Percentiles rank a stretch among this genome's conserved stretches.
phyloP scores from a whole-genome alignment of 2,329 filamentous ascomycete genomes.

The Aspergillus sp. region DNA sequence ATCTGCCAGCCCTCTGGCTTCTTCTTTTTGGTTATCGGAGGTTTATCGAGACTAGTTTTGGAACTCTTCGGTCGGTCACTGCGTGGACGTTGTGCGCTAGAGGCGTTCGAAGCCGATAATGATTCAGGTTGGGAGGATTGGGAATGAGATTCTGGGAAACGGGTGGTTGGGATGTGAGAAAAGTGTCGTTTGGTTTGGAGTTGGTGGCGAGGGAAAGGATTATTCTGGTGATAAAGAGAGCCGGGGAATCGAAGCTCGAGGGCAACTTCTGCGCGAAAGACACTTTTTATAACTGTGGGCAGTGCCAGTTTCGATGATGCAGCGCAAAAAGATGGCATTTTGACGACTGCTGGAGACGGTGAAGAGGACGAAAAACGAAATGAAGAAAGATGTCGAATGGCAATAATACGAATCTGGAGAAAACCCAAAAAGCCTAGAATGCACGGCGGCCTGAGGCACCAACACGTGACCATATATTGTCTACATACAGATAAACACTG shows the following conservation, averaged over 20 bases:
- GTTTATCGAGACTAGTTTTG: no score
- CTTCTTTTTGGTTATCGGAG: slow-evolving; percentile 13
- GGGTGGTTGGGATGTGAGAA: not conserved
- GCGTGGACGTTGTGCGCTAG: no score
- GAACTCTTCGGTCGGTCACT: no score
- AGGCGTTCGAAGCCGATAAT: no score
- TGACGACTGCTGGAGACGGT: not conserved
- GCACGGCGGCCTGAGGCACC: no score
- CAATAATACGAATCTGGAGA: not conserved
- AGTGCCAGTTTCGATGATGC: slow-evolving; percentile 21
- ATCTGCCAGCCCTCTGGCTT: slow-evolving; percentile 60
- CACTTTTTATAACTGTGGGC: slow-evolving; percentile 17
- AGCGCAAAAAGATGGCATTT: slow-evolving; percentile 18
- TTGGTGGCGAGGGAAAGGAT: not conserved
- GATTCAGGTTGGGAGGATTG: no score
- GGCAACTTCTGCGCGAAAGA: slow-evolving; percentile 19
- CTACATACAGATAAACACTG: no score
- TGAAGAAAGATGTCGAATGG: not conserved
- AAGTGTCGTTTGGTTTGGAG: not conserved
- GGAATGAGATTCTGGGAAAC: not conserved
- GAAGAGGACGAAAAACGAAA: not conserved
- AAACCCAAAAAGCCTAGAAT: no score
- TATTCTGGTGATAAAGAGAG: slow-evolving; percentile 1
- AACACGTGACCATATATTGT: no score
- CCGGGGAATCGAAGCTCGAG: slow-evolving; percentile 5